Evolutionary conservation across 345 rosid genomes (phyloP).

Genomic region (Rubroshorea leprosula): DNA sequence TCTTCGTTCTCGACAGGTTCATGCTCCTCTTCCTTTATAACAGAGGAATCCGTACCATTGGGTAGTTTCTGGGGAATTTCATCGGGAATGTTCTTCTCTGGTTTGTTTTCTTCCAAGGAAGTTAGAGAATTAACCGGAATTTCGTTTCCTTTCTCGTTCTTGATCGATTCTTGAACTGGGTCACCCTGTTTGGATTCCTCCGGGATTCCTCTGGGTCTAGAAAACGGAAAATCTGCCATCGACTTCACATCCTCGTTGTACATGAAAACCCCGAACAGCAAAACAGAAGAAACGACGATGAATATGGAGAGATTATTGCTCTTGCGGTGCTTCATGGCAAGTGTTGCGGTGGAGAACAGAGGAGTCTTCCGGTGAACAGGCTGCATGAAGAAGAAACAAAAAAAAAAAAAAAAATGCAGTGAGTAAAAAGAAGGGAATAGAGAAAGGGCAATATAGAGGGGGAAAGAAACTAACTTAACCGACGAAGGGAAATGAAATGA

Average conservation of each 20-base stretch:
- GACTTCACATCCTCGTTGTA: slow-evolving; percentile 68
- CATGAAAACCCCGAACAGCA: slow-evolving; percentile 62
- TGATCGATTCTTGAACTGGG: slow-evolving; percentile 35
- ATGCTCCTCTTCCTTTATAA: slow-evolving; percentile 27
- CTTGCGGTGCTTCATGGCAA: slow-evolving; percentile 62
- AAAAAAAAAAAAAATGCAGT: no score
- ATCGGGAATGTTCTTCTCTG: no score
- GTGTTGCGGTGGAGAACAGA: slow-evolving; percentile 30
- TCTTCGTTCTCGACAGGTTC: slow-evolving; percentile 15
- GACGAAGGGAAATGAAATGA: neutral
- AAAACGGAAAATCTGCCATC: slow-evolving; percentile 69
- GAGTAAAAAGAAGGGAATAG: slow-evolving; percentile 10
- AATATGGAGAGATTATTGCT: slow-evolving; percentile 59
- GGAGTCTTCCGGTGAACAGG: slow-evolving; percentile 34
- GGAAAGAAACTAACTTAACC: slow-evolving; percentile 16
- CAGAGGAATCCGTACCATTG: no score
- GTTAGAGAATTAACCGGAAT: neutral
- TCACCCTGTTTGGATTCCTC: slow-evolving; percentile 23
- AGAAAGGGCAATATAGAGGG: slow-evolving; percentile 25
- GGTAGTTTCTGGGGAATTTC: no score
- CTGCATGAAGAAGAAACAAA: slow-evolving; percentile 29
- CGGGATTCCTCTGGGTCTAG: slow-evolving; percentile 36
- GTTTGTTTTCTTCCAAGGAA: slow-evolving; percentile 19
- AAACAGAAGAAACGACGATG: slow-evolving; percentile 39
- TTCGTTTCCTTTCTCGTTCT: slow-evolving; percentile 17